Percentiles rank a stretch among this genome's conserved stretches.
These are phyloP conservation scores for Yamadazyma olivae DNA, from an alignment of 805 yeast genomes.

Conservation along the genomic window DNA sequence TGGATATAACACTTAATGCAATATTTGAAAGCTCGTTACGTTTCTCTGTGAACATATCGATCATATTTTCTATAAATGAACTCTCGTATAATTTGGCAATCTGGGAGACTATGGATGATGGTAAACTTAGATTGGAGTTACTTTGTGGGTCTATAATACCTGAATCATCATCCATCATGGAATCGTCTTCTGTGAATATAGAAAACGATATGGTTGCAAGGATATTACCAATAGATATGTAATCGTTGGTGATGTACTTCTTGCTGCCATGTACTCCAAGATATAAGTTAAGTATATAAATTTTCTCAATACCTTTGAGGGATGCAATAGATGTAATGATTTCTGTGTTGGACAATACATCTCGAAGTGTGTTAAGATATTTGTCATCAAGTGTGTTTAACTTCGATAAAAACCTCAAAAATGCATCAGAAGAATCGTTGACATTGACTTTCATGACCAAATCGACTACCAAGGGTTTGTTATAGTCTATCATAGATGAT, in stretches of 20 bases:
- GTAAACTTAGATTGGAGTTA: constrained; percentile 12
- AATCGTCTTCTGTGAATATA: constrained; percentile 5
- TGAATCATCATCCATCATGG: constrained; percentile 8
- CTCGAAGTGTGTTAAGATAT: neutral
- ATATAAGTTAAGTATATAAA: constrained; percentile 10
- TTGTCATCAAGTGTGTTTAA: neutral
- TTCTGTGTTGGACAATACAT: neutral
- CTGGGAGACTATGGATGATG: constrained; percentile 1
- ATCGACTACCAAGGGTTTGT: neutral
- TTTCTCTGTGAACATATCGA: constrained; percentile 12
- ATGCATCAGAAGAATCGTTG: constrained; percentile 7
- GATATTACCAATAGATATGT: constrained; percentile 15
- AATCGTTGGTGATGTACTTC: constrained; percentile 16
- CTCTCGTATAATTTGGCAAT: constrained; percentile 19
- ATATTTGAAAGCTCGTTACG: constrained; percentile 2
- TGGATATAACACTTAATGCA: constrained; percentile 19
- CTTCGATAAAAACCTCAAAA: constrained; percentile 1
- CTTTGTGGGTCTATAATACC: constrained; percentile 22
- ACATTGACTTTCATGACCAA: constrained; percentile 8
- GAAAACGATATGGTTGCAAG: constrained; percentile 18
- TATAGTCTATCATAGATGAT: no score
- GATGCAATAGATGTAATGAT: neutral
- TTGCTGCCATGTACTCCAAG: constrained; percentile 15
- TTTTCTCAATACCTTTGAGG: neutral
- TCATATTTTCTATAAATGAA: constrained; percentile 18